Evolutionary conservation across 305 asterid genomes (phyloP).

Genomic region (Rubia peregrina): DNA sequence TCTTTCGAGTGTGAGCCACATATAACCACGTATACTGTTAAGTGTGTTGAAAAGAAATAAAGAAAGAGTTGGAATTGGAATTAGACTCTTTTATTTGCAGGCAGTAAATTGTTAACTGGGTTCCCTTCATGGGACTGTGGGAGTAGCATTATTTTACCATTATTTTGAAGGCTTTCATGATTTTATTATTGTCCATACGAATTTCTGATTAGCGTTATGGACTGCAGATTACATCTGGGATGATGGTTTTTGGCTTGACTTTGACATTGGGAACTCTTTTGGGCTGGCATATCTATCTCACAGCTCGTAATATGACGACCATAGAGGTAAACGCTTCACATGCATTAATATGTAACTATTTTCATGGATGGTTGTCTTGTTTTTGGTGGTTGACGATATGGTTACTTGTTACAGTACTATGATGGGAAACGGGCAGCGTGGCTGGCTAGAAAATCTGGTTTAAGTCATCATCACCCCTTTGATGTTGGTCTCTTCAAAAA

Average conservation of each 20-base stretch:
- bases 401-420: constrained; percentile 43
- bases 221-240: constrained; percentile 53
- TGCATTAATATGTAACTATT: not conserved
- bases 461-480: constrained; percentile 61
- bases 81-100: not conserved
- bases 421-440: constrained; percentile 79
- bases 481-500: constrained; percentile 71
- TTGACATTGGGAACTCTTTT: constrained; percentile 60
- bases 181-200: constrained; percentile 9
- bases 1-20: not conserved
- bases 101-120: not conserved
- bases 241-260: constrained; percentile 38
- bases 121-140: not conserved
- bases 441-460: constrained; percentile 90
- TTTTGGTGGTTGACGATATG: constrained; percentile 9
- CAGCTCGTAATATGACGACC: constrained; percentile 69
- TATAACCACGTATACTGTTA: not conserved
- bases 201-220: constrained; percentile 16
- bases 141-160: not conserved
- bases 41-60: not conserved
- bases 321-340: constrained; percentile 55
- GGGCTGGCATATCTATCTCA: constrained; percentile 83
- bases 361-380: constrained; percentile 6
- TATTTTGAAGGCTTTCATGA: not conserved
- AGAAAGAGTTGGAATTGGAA: not conserved